phyloP scores from a whole-genome alignment of 2,329 filamentous ascomycete genomes.

The Arthrocladium fulminans region DNA sequence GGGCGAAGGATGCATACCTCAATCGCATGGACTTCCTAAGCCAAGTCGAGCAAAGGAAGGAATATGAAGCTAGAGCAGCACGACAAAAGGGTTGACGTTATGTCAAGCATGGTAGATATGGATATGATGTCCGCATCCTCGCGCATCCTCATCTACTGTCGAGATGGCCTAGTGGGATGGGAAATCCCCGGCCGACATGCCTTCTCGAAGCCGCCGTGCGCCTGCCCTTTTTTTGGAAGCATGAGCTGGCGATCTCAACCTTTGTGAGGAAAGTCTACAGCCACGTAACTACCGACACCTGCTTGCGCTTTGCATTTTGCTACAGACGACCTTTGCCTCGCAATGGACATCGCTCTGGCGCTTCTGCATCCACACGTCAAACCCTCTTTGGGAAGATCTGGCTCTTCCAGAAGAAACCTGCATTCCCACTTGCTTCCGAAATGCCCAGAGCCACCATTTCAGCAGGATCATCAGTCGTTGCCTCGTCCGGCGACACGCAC shows the following conservation, averaged over 20 bases:
- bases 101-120: not conserved
- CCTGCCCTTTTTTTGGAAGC: too few species aligned
- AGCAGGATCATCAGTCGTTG: not conserved
- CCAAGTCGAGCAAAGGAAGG: slow-evolving; percentile 46
- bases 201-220: too few species aligned
- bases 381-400: not conserved
- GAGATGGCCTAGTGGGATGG: too few species aligned
- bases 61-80: slow-evolving; percentile 47
- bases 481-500: not conserved
- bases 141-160: too few species aligned
- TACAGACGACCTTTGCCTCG: not conserved
- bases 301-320: not conserved
- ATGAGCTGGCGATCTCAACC: too few species aligned
- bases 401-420: not conserved
- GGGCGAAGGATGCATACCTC: slow-evolving; percentile 54
- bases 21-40: slow-evolving; percentile 55
- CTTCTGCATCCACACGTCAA: not conserved
- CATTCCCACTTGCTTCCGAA: not conserved
- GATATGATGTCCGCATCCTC: too few species aligned
- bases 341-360: not conserved
- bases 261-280: too few species aligned
- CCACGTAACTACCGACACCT: not conserved
- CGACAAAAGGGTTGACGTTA: slow-evolving; percentile 36
- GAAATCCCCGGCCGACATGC: too few species aligned
- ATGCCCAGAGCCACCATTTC: not conserved